Evolutionary conservation across 257 asterid genomes (phyloP).

Genomic region (Solanum bukasovii): DNA sequence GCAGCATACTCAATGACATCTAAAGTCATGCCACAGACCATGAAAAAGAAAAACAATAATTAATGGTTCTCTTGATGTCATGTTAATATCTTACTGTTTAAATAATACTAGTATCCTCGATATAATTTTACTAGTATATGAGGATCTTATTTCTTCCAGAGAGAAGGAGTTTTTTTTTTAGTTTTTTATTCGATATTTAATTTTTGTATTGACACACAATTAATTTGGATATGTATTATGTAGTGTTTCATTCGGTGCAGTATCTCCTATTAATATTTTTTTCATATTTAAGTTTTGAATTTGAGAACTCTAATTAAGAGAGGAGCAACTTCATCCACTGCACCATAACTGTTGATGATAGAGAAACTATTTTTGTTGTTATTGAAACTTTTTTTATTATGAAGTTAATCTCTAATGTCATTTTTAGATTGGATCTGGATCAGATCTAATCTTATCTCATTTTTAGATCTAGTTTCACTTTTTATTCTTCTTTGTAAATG

Average conservation of each 20-base stretch:
- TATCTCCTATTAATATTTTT: accelerated
- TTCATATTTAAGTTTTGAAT: accelerated
- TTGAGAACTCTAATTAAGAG: accelerated
- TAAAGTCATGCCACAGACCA: conserved; percentile 11
- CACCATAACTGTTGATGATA: no score
- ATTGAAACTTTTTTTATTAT: not conserved
- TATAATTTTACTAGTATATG: no score
- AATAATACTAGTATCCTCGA: not conserved
- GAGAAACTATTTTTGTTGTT: not conserved
- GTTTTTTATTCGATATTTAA: no score
- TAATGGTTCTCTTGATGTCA: not conserved
- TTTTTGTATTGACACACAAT: accelerated
- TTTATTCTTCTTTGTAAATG: not conserved
- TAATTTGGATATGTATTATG: no score
- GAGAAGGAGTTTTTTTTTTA: no score
- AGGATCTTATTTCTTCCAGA: accelerated
- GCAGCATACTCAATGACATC: conserved; percentile 13
- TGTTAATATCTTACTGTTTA: not conserved
- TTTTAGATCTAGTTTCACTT: not conserved
- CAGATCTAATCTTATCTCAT: not conserved
- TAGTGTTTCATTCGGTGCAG: no score
- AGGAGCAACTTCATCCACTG: no score
- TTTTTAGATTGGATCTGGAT: not conserved
- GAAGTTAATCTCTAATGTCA: not conserved
- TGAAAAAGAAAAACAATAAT: not conserved